These are phyloP conservation scores for Candida neerlandica DNA, from an alignment of 1,139 yeast species.

Conservation along the genomic window DNA sequence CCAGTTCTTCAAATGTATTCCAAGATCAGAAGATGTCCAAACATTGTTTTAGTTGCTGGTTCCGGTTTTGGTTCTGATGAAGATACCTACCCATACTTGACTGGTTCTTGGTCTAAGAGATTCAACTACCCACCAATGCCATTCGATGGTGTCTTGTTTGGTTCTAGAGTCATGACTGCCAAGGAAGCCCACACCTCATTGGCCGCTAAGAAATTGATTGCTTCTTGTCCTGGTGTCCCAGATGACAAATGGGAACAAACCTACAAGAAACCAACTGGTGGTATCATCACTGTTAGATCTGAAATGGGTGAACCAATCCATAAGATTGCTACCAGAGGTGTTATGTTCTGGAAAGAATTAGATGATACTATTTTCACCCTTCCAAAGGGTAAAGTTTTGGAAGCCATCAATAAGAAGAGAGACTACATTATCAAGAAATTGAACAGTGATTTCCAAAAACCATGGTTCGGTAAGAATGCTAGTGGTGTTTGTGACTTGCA, in stretches of 20 bases:
- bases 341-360: conserved; percentile 92
- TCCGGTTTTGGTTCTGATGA: conserved; percentile 98
- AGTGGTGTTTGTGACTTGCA: conserved; percentile 86
- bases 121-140: conserved; percentile 98
- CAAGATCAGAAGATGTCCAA: conserved; percentile 87
- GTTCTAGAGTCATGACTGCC: conserved; percentile 97
- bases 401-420: conserved; percentile 79
- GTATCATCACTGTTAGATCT: conserved; percentile 91
- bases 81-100: conserved; percentile 94
- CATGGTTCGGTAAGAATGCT: conserved; percentile 88
- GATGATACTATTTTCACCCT: conserved; percentile 90
- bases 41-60: conserved; percentile 91
- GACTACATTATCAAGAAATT: conserved; percentile 82
- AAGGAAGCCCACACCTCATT: conserved; percentile 94
- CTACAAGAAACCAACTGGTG: conserved; percentile 95
- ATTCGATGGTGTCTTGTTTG: conserved; percentile 94
- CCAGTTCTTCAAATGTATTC: conserved; percentile 96
- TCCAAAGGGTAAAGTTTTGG: conserved; percentile 87
- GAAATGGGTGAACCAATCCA: conserved; percentile 99
- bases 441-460: conserved; percentile 95
- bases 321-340: conserved; percentile 98
- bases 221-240: conserved; percentile 84
- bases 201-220: conserved; percentile 92
- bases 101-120: conserved; percentile 90
- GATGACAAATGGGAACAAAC: conserved; percentile 92